Percentiles rank a stretch among this genome's conserved stretches.
These are phyloP conservation scores for Cercospora sp. DNA, from an alignment of 2,329 filamentous ascomycete genomes.

Conservation along the genomic window DNA sequence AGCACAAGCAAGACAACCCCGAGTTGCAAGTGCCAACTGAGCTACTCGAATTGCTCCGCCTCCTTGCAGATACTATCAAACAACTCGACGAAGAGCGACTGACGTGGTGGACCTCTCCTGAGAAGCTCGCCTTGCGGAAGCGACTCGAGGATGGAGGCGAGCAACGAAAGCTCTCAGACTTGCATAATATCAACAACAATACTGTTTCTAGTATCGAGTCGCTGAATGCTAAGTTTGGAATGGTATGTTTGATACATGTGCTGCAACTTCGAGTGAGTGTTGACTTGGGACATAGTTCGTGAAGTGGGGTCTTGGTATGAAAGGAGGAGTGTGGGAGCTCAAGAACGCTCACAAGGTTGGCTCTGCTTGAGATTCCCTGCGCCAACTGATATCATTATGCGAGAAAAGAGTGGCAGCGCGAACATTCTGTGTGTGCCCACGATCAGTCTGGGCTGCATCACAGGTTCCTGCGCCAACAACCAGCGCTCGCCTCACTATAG, in stretches of 20 bases:
- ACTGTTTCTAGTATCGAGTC: slow-evolving; percentile 19
- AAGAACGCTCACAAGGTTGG: slow-evolving; percentile 12
- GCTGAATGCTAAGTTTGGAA: slow-evolving; percentile 22
- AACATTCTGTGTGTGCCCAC: neutral
- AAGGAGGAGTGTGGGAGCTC: slow-evolving; percentile 22
- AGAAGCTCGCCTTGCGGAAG: slow-evolving; percentile 23
- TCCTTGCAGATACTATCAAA: slow-evolving; percentile 18
- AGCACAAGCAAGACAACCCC: slow-evolving; percentile 2
- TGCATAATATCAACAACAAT: slow-evolving; percentile 31
- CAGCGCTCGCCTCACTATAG: neutral
- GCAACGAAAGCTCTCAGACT: slow-evolving; percentile 23
- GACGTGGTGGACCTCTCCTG: slow-evolving; percentile 26
- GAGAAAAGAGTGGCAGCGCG: neutral
- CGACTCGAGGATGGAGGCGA: slow-evolving; percentile 23
- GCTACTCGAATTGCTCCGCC: slow-evolving; percentile 24
- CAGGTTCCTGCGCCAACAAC: neutral
- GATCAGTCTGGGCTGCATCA: too few relatives aligned
- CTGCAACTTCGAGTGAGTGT: too few relatives aligned
- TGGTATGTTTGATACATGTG: too few relatives aligned
- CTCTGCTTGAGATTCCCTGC: neutral
- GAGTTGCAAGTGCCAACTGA: neutral
- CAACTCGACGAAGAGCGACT: slow-evolving; percentile 24
- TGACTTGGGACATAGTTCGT: slow-evolving; percentile 16
- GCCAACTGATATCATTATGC: neutral
- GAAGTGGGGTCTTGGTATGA: slow-evolving; percentile 28